Percentiles rank a stretch among this genome's conserved stretches.
phyloP scores from a whole-genome alignment of 73 alveolate genomes.

The Paramecium biaurelia region DNA sequence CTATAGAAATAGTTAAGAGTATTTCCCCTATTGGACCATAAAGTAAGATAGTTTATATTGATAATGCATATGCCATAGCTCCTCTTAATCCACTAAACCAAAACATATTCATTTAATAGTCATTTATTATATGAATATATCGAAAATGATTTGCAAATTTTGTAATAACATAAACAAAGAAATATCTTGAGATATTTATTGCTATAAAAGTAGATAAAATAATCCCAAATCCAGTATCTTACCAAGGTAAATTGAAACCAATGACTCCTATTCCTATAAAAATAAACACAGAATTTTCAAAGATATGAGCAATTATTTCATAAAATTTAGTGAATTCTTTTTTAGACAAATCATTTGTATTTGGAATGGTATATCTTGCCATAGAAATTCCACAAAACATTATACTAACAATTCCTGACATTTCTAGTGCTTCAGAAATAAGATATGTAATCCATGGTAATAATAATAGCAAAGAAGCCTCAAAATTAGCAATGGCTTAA shows the following conservation, averaged over 20 bases:
- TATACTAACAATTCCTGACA: conserved; percentile 85
- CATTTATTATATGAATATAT: not conserved
- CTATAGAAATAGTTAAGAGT: not conserved
- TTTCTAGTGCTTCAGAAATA: conserved; percentile 78
- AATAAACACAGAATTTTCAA: conserved; percentile 78
- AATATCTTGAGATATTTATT: conserved; percentile 66
- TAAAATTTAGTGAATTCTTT: conserved; percentile 66
- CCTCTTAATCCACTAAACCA: conserved; percentile 87
- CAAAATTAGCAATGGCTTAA: conserved; percentile 39
- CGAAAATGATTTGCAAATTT: conserved; percentile 62
- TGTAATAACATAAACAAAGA: conserved; percentile 61
- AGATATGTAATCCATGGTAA: conserved; percentile 86
- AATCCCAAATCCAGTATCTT: conserved; percentile 62
- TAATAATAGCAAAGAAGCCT: conserved; percentile 71
- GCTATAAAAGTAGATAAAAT: conserved; percentile 53
- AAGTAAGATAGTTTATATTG: conserved; percentile 42
- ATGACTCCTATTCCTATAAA: conserved; percentile 82
- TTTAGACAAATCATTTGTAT: conserved; percentile 46
- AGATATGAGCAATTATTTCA: conserved; percentile 72
- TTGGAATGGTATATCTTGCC: conserved; percentile 79
- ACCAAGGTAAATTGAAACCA: conserved; percentile 67
- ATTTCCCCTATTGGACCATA: not conserved
- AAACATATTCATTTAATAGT: conserved; percentile 51
- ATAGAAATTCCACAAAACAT: conserved; percentile 82
- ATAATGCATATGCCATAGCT: conserved; percentile 91